Conservation (phyloP, 306 rosid genomes). For the Mimosa pudica region DNA sequence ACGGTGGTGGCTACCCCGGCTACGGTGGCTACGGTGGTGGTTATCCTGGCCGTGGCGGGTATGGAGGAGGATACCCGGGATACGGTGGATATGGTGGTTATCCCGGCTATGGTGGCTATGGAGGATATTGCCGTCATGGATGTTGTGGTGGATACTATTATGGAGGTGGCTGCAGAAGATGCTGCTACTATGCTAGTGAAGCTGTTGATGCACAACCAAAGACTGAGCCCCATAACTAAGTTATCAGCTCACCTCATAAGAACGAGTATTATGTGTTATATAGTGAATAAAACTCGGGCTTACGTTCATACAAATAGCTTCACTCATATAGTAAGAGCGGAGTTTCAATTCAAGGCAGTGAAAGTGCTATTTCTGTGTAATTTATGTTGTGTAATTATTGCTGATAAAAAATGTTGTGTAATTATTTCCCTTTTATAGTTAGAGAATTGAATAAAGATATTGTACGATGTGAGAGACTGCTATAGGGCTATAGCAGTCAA, state of each 20-base stretch:
- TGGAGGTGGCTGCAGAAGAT: conserved; percentile 39
- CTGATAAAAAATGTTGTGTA: too few species aligned
- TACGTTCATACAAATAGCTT: background rate
- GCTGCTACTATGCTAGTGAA: conserved; percentile 60
- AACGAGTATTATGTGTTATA: background rate
- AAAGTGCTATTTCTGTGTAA: background rate
- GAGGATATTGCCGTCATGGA: conserved; percentile 44
- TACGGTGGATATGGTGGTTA: background rate
- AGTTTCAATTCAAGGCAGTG: background rate
- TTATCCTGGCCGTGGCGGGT: too few species aligned
- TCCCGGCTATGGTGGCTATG: background rate
- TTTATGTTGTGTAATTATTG: too few species aligned
- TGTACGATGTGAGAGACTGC: background rate
- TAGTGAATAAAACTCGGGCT: background rate
- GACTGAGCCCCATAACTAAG: conserved; percentile 29
- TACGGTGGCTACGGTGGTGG: too few species aligned
- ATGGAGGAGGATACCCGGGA: background rate
- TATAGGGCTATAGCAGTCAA: background rate
- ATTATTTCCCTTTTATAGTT: background rate
- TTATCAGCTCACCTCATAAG: background rate
- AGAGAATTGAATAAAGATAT: background rate
- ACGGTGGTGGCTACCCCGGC: too few species aligned
- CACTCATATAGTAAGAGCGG: background rate
- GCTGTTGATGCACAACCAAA: conserved; percentile 42
- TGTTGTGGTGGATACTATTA: conserved; percentile 42